Conservation (phyloP, 768 basidiomycete species). For the Daedaleopsis nitida region DNA sequence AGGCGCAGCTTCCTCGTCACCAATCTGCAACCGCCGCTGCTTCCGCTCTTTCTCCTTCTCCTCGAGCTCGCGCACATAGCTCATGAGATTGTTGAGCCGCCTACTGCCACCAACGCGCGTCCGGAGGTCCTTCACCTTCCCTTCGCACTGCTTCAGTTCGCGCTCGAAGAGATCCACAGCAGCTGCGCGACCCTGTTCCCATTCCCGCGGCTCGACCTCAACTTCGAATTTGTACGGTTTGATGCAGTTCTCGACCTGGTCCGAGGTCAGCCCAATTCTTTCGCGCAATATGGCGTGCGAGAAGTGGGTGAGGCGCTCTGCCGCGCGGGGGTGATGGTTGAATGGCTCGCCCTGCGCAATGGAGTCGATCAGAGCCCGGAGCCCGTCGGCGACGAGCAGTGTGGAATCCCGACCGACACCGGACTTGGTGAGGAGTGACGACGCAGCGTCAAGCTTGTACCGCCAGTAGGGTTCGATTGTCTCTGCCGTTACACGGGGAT, state of each 20-base stretch:
- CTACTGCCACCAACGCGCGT: constrained; percentile 87
- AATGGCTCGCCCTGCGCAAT: constrained; percentile 91
- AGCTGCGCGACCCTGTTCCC: constrained; percentile 80
- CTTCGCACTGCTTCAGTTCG: constrained; percentile 84
- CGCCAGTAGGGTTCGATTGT: constrained; percentile 91
- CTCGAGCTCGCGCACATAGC: constrained; percentile 82
- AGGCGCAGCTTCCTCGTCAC: constrained; percentile 36
- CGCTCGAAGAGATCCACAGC: constrained; percentile 81
- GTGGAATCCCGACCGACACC: constrained; percentile 96
- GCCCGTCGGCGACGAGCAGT: constrained; percentile 89
- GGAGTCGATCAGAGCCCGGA: constrained; percentile 86
- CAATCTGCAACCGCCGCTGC: constrained; percentile 46
- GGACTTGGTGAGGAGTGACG: constrained; percentile 91
- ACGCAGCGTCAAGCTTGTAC: constrained; percentile 94
- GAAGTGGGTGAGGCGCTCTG: constrained; percentile 89
- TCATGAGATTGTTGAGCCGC: constrained; percentile 72
- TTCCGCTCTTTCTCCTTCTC: constrained; percentile 71
- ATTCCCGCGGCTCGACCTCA: constrained; percentile 90
- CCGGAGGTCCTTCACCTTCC: constrained; percentile 82
- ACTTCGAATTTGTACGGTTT: constrained; percentile 99
- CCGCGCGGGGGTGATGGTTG: constrained; percentile 83
- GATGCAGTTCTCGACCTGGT: constrained; percentile 99
- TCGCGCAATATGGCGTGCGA: constrained; percentile 93
- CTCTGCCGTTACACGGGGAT: constrained; percentile 68
- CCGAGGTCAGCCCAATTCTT: constrained; percentile 90